Percentiles rank a stretch among this genome's conserved stretches.
Evolutionary conservation across 1,139 yeast species (phyloP).

Genomic region (Pichia sp.): DNA sequence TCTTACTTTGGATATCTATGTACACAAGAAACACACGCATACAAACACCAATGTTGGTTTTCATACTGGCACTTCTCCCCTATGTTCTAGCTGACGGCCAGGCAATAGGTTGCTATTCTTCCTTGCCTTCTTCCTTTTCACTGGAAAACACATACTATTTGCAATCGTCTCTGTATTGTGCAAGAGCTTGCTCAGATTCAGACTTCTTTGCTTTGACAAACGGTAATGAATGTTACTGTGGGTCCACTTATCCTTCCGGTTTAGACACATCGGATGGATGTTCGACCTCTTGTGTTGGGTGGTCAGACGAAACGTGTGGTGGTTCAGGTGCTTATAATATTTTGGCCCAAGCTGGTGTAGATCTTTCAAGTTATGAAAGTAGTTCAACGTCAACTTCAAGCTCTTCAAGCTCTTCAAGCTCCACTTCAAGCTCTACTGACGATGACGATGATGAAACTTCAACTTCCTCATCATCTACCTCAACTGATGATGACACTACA

Average conservation of each 20-base stretch:
- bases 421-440: too few species aligned
- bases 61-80: not conserved
- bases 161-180: slow-evolving; percentile 49
- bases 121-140: slow-evolving; percentile 33
- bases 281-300: slow-evolving; percentile 32
- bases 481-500: too few species aligned
- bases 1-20: too few species aligned
- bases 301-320: slow-evolving; percentile 33
- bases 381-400: slow-evolving; percentile 18
- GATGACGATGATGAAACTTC: too few species aligned
- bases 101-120: slow-evolving; percentile 31
- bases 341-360: slow-evolving; percentile 29
- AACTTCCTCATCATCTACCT: slow-evolving; percentile 11
- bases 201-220: slow-evolving; percentile 53
- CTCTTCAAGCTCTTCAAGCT: slow-evolving; percentile 17
- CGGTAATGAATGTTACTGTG: slow-evolving; percentile 64
- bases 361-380: slow-evolving; percentile 22
- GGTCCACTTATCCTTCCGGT: slow-evolving; percentile 44
- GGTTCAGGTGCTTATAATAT: slow-evolving; percentile 37
- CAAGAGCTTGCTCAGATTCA: slow-evolving; percentile 39
- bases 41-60: not conserved
- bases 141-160: slow-evolving; percentile 36
- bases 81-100: not conserved
- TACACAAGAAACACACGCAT: not conserved
- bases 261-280: slow-evolving; percentile 28